Base-by-base conservation (phyloP, 1,284 basidiomycete species). In the Marasmius fiardii region DNA sequence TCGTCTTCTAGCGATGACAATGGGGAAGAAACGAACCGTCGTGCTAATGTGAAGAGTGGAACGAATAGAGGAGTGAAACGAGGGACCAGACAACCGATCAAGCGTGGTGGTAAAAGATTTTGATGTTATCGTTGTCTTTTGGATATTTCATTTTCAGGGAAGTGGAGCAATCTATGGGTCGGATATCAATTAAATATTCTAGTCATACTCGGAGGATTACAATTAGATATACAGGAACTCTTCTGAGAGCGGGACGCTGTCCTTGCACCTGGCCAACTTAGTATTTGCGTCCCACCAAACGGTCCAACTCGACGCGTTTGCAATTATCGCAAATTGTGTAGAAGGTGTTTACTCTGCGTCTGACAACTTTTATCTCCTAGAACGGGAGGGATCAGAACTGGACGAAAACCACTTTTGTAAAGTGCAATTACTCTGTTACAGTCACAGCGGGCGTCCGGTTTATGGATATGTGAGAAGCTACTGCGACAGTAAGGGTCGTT, bases 71-170 rank as follows among this genome's bases (percentile, higher is more conserved):
- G 61, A 21, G 67, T 65, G 54, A 72, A 75, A 57, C 74, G 82
- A 54, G 83, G 83, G 23, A 75, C 83, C 47, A 79, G 82, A 61
- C 88, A 90, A 61, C 88, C 88, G 6, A 73, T 90, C 56, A 89
- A 85, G 69, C 80, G 88, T 61, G 85, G 85, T 37, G 85, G 81
- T 23, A 86, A 80, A 66, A 78, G 84, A 58, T 90, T 90, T 72
- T 90, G 51, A 72, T 79, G 35, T 23, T 18, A 14, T 18, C 12
- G 45, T 41, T 4, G 16, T 4, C 16, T n/a, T 20, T 21, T 43
- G 26, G 18, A 26, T 11, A 39, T 6, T 39, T 21, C 24, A 28
- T n/a, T 8, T 14, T 34, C 35, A 44, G 37, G n/a, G 39, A 41
- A 41, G 1, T 41, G 11, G n/a, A 2, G 4, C n/a, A 41, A 2